These are phyloP conservation scores for Penicillium paxilli DNA, from an alignment of 495 filamentous ascomycete genomes.

Conservation along the genomic window DNA sequence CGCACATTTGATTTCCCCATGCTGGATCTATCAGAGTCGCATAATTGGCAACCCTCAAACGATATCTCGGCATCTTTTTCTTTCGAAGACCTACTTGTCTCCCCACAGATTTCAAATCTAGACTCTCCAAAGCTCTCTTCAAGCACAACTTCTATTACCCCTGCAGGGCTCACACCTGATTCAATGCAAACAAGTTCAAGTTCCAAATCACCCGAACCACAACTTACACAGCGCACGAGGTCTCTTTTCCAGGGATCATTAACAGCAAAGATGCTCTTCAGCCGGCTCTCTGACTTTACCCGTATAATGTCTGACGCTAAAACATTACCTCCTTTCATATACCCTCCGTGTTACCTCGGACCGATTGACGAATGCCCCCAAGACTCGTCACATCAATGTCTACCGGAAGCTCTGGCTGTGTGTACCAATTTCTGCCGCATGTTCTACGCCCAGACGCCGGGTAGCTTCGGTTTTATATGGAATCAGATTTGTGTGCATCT, in stretches of 20 bases:
- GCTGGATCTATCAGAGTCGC: neutral
- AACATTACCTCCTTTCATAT: neutral
- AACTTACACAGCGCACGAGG: neutral
- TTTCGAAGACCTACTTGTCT: neutral
- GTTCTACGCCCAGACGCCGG: neutral
- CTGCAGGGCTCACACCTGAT: neutral
- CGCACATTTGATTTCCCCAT: neutral
- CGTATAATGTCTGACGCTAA: constrained; percentile 2
- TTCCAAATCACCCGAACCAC: neutral
- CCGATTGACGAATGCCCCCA: neutral
- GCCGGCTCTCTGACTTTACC: neutral
- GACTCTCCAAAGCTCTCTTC: neutral
- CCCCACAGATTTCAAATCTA: neutral
- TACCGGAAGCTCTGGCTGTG: neutral
- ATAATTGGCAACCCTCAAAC: neutral
- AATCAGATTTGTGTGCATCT: neutral
- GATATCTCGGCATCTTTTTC: neutral
- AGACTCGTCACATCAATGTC: neutral
- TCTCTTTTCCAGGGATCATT: neutral
- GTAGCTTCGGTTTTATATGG: neutral
- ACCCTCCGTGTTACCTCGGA: neutral
- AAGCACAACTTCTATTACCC: neutral
- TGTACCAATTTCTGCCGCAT: neutral
- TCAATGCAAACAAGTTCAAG: neutral
- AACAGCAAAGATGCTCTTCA: constrained; percentile 1